phyloP scores from a whole-genome alignment of 2,329 filamentous ascomycete genomes.

The Fusarium hostae region DNA sequence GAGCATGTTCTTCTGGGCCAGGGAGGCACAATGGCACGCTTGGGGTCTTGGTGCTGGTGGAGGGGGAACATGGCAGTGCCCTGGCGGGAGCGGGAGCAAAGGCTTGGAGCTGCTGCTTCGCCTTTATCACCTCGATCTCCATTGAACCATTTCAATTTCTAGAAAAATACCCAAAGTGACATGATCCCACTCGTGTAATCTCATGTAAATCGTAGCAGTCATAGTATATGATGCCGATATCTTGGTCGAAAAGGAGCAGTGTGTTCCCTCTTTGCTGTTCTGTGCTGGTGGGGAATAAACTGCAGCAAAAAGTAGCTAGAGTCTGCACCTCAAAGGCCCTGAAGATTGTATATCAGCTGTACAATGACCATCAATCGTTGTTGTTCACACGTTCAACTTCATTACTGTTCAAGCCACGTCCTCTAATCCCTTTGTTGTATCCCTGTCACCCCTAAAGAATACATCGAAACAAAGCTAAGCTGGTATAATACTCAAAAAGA shows the following conservation, averaged over 20 bases:
- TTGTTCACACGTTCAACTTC: neutral
- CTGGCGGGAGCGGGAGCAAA: neutral
- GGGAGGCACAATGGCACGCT: neutral
- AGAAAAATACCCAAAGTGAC: neutral
- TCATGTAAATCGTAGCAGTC: neutral
- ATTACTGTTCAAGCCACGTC: neutral
- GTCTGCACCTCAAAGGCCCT: neutral
- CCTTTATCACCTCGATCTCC: neutral
- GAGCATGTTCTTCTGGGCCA: too few relatives aligned
- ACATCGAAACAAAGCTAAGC: constrained; percentile 15
- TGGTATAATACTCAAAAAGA: constrained; percentile 21
- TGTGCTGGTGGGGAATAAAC: neutral
- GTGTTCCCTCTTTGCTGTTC: neutral
- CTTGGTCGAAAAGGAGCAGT: neutral
- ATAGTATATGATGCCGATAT: neutral
- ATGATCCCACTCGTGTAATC: fast-evolving
- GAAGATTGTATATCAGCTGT: neutral
- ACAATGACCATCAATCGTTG: neutral
- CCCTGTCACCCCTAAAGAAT: neutral
- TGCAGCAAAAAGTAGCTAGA: neutral
- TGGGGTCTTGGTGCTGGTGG: neutral
- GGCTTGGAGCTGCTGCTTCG: neutral
- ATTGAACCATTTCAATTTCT: neutral
- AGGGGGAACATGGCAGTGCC: neutral
- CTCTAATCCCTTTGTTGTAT: constrained; percentile 14